Base-by-base conservation (phyloP, 805 yeast genomes). In the Monosporozyma unispora region DNA sequence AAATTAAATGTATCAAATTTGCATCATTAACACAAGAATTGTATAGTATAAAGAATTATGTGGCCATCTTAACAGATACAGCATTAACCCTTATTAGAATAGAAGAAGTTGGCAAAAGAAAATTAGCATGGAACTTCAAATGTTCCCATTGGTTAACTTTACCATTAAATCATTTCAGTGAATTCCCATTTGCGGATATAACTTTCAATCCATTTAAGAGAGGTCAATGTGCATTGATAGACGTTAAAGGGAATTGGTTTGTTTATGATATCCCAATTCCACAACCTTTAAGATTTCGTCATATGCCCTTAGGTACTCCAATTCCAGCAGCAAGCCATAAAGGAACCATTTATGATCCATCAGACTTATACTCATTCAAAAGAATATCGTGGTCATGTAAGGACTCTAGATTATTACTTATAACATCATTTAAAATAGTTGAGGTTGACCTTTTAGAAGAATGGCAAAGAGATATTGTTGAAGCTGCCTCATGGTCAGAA, bases 291-390 rank as follows among this genome's bases (percentile, higher is more conserved):
- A 19, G 27, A 21, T 39, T 39, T 19, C 42, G 42, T 21, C 42
- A 12, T 21, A 21, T 21, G 6, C 42, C 42, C 4, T 21, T 39
- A 5, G 42, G 42, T 39, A 7, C 8, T 18, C 42, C 42, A 2
- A 39, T 19, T 35, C 22, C 52, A 38, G 11, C 1, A 21, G 16
- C 27, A 3, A 19, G 16, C 4, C 25, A 45, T 8, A 43, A 50
- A 16, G 70, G 69, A 2, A 48, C 69, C 7, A 61, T 71, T 10
- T 60, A 67, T 46, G 79, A 78, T 52, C 70, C 75, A 0, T 67
- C 66, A 1, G 86, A 80, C 48, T 54, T 81, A 1, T 81, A 87
- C 0, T 68, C 70, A 29, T 81, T 82, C 73, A 80, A 76, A 52
- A 70, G 70, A 50, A 63, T 80, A 0, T 52, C 60, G 3, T 80